Evolutionary conservation across 805 yeast species (phyloP), one percentile per base, ranked within the genome.

Genomic region (Hanseniaspora lindneri): DNA sequence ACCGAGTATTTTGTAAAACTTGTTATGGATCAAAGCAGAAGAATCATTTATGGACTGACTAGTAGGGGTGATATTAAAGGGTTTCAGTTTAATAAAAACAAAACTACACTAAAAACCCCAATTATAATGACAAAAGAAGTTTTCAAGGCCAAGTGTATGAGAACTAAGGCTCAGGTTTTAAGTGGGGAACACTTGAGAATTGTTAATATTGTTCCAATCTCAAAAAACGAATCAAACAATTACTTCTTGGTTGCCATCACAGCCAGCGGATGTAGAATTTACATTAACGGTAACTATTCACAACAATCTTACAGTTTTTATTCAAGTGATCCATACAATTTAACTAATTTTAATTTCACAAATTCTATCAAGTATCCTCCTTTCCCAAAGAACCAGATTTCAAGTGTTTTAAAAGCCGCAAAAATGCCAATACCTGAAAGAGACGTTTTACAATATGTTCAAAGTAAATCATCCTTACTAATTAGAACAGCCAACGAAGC

Each of bases 61-160:
- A 80, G 86, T 20, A 77, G 74, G 51, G 86, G 96, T 0, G 73
- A 77, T n/a, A 76, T 92, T 19, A 74, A 94, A 56, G 84, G 85
- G 3, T 89, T 86, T 62, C 73, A 75, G 58, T 68, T 84, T 53
- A 69, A 67, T 24, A 57, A 41, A 25, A 37, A 63, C 30, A 64
- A 65, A 14, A 71, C 65, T 56, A 55, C 67, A 0, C 62, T 80
- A 41, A 67, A 63, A 43, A 67, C 66, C 10, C 72, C 74, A 10
- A 54, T 60, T 32, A 51, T 64, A 66, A 70, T 7, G 46, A 62
- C 4, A 62, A 67, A 44, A 65, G 69, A 24, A 61, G 63, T 29
- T 60, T 68, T 40, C 66, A 64, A 50, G 62, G 68, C 40, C 66
- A 68, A 44, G 69, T 72, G 1, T 68, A 73, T 1, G 63, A 68